Evolutionary conservation across 768 basidiomycete species (phyloP).

Genomic region (Imleria badia): DNA sequence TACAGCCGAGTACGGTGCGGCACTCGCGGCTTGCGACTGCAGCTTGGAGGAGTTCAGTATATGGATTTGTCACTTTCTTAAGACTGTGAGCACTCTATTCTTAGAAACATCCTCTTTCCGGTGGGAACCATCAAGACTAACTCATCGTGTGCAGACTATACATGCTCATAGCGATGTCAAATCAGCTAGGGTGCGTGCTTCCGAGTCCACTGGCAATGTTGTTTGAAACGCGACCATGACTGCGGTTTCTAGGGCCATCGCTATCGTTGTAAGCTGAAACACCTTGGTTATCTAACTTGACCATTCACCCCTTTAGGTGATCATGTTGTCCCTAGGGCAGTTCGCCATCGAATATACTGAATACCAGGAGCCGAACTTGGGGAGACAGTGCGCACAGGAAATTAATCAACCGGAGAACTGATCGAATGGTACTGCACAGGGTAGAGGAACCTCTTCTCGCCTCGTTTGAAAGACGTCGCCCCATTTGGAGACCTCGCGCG

Average conservation of each 20-base stretch:
- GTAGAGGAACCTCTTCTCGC: slow-evolving; percentile 26
- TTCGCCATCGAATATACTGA: slow-evolving; percentile 46
- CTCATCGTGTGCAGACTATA: slow-evolving; percentile 46
- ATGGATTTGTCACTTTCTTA: slow-evolving; percentile 55
- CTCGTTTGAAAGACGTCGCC: slow-evolving; percentile 4
- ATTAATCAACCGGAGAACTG: not conserved
- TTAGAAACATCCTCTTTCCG: not conserved
- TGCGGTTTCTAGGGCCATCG: slow-evolving; percentile 20
- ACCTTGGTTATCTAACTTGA: not conserved
- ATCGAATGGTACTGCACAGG: slow-evolving; percentile 9
- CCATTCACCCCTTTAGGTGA: slow-evolving; percentile 39
- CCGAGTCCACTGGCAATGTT: too few relatives aligned
- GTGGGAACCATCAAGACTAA: not conserved
- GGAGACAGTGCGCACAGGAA: slow-evolving; percentile 21
- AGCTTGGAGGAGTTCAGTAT: slow-evolving; percentile 53
- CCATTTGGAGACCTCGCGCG: slow-evolving; percentile 37
- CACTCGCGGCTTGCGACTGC: slow-evolving; percentile 46
- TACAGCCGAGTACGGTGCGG: slow-evolving; percentile 42
- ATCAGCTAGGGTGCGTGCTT: slow-evolving; percentile 60
- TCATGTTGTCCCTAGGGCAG: slow-evolving; percentile 57
- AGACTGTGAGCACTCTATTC: slow-evolving; percentile 50
- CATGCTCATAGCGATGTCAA: slow-evolving; percentile 74
- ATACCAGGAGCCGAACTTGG: slow-evolving; percentile 14
- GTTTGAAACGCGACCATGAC: slow-evolving; percentile 7
- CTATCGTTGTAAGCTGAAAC: slow-evolving; percentile 19